Conservation (phyloP, 257 asterid species). For the Nicotiana otophora region DNA sequence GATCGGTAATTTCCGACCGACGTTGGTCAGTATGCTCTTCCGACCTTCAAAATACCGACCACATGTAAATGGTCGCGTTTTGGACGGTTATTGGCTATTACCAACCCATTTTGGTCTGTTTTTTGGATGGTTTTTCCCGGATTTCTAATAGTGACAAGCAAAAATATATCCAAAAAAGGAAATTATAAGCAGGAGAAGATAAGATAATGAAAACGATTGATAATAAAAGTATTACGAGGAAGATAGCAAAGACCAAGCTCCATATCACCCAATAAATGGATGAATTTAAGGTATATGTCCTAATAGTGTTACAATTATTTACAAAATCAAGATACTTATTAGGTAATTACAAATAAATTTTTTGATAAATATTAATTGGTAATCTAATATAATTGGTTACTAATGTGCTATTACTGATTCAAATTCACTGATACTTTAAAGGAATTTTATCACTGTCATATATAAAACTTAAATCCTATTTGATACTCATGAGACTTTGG, state of each 20-base stretch:
- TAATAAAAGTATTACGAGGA: not conserved
- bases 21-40: too few relatives aligned
- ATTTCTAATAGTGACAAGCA: not conserved
- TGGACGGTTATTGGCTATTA: too few relatives aligned
- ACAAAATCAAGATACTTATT: not conserved
- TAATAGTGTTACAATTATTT: not conserved
- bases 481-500: not conserved
- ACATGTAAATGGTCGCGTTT: too few relatives aligned
- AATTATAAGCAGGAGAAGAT: not conserved
- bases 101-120: too few relatives aligned
- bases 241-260: not conserved
- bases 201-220: not conserved
- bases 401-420: too few relatives aligned
- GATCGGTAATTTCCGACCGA: too few relatives aligned
- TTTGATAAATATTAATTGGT: too few relatives aligned
- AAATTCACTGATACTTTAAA: too few relatives aligned
- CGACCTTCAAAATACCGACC: too few relatives aligned
- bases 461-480: not conserved
- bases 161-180: not conserved
- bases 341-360: not conserved
- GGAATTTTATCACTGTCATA: too few relatives aligned
- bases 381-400: too few relatives aligned
- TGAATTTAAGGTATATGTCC: not conserved
- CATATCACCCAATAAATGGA: not conserved
- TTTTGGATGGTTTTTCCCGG: too few relatives aligned